These are phyloP conservation scores for Fusarium bactridioides DNA, from an alignment of 2,329 filamentous ascomycete species.

Conservation along the genomic window DNA sequence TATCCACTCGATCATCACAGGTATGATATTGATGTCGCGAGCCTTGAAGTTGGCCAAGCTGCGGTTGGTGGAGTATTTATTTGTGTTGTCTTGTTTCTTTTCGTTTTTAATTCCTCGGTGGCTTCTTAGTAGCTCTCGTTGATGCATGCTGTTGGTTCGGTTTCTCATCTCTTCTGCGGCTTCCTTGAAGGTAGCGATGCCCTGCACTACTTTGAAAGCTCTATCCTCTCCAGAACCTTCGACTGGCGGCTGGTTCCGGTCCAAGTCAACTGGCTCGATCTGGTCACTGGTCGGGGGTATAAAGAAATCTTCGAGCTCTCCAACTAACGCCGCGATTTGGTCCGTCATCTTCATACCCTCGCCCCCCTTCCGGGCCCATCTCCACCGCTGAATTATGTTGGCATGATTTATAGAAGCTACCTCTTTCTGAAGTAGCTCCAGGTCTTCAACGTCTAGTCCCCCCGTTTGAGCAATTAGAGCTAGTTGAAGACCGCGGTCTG, in stretches of 20 bases:
- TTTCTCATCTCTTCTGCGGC: neutral
- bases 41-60: neutral
- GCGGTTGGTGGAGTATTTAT: neutral
- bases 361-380: neutral
- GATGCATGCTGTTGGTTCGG: neutral
- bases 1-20: neutral
- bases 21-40: neutral
- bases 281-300: neutral
- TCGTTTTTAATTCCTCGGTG: neutral
- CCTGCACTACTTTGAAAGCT: neutral
- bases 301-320: neutral
- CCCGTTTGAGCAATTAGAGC: neutral
- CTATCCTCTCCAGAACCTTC: neutral
- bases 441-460: accelerated
- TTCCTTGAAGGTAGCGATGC: neutral
- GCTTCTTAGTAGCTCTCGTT: neutral
- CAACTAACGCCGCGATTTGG: neutral
- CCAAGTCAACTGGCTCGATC: neutral
- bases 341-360: neutral
- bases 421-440: neutral
- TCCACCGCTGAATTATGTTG: neutral
- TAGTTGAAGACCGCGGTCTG: neutral
- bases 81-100: accelerated
- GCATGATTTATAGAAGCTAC: neutral
- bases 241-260: accelerated